These are phyloP conservation scores for Scleroderma citrinum DNA, from an alignment of 768 basidiomycete genomes.

Conservation along the genomic window DNA sequence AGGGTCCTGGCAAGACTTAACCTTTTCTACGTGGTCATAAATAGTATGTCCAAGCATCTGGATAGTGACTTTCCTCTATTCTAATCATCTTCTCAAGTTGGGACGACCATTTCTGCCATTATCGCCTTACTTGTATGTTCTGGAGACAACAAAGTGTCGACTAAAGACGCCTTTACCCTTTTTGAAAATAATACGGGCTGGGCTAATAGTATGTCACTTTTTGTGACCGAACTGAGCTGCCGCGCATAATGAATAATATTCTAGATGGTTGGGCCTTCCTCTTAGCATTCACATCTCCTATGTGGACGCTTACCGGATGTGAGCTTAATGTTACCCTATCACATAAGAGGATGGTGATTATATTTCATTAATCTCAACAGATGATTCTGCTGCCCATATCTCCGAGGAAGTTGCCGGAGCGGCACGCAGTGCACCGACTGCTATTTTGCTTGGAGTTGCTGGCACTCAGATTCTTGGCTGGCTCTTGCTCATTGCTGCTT, in stretches of 20 bases:
- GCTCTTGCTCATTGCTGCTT: conserved; percentile 59
- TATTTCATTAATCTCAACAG: conserved; percentile 30
- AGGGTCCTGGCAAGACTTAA: conserved; percentile 61
- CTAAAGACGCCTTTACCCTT: conserved; percentile 59
- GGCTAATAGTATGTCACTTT: conserved; percentile 42
- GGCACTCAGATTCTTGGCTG: conserved; percentile 58
- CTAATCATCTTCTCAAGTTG: conserved; percentile 35
- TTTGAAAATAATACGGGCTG: conserved; percentile 72
- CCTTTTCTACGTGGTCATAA: conserved; percentile 62
- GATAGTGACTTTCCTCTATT: background rate
- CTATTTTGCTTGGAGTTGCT: conserved; percentile 59
- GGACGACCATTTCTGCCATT: conserved; percentile 60
- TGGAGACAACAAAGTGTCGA: conserved; percentile 53
- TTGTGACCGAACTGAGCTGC: background rate
- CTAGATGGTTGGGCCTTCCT: conserved; percentile 76
- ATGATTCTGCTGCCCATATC: conserved; percentile 73
- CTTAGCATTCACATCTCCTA: conserved; percentile 64
- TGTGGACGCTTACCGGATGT: conserved; percentile 82
- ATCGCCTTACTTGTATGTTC: conserved; percentile 53
- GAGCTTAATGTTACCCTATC: conserved; percentile 15
- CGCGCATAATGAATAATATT: background rate
- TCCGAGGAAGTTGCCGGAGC: conserved; percentile 68
- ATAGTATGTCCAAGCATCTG: conserved; percentile 35
- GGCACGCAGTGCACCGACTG: conserved; percentile 57
- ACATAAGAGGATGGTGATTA: background rate